These are phyloP conservation scores for Ascochyta viciae-villosae DNA, from an alignment of 2,329 filamentous ascomycete genomes.

Conservation along the genomic window DNA sequence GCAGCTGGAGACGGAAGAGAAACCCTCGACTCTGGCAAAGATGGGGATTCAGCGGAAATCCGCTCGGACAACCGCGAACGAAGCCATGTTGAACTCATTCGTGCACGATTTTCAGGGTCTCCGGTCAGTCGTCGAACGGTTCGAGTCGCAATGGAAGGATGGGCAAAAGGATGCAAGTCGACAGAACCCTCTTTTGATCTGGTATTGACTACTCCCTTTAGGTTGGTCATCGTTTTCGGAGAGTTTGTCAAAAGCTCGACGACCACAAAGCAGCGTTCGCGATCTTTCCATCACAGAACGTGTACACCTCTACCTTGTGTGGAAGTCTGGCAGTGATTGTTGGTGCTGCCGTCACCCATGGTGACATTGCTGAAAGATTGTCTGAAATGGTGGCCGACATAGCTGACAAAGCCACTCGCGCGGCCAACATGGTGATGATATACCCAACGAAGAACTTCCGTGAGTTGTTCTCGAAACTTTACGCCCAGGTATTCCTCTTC, in stretches of 20 bases:
- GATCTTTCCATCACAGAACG: slow-evolving; percentile 11
- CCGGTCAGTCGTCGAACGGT: neutral
- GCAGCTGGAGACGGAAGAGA: neutral
- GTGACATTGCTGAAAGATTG: slow-evolving; percentile 14
- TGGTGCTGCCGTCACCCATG: slow-evolving; percentile 13
- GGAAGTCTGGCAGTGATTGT: slow-evolving; percentile 14
- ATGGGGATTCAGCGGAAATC: neutral
- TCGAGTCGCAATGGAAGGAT: neutral
- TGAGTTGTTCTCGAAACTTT: neutral
- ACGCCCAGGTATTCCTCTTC: slow-evolving; percentile 2
- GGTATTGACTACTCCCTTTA: neutral
- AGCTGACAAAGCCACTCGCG: slow-evolving; percentile 2
- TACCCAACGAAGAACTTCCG: neutral
- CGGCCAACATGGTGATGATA: neutral
- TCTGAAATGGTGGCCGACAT: slow-evolving; percentile 12
- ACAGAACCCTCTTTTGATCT: neutral
- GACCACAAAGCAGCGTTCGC: neutral
- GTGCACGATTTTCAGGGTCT: neutral
- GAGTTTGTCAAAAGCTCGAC: neutral
- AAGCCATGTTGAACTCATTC: neutral
- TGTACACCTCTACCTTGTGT: slow-evolving; percentile 16
- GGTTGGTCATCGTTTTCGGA: neutral
- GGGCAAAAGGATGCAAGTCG: neutral
- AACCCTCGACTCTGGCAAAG: neutral
- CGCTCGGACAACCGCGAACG: neutral